Conservation (phyloP, 2,329 filamentous ascomycete species). For the Monilinia vaccinii-corymbosi region DNA sequence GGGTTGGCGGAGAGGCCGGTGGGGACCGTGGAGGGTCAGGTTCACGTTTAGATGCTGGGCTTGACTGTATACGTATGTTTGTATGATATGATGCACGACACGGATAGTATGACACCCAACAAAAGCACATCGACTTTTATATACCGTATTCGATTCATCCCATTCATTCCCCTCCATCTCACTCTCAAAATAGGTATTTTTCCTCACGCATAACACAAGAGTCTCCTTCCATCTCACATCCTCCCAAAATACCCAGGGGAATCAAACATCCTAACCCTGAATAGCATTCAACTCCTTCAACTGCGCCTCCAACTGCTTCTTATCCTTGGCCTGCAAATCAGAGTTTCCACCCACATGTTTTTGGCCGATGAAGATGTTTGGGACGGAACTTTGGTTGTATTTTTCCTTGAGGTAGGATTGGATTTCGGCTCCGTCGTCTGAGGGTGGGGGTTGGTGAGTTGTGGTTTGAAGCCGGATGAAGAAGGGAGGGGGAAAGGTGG, state of each 20-base stretch:
- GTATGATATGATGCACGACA: not conserved
- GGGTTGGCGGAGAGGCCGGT: slow-evolving; percentile 81
- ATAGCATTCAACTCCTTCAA: slow-evolving; percentile 56
- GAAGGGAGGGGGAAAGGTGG: not conserved
- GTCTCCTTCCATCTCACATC: too few species aligned
- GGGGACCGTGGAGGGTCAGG: slow-evolving; percentile 76
- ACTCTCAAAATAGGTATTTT: too few species aligned
- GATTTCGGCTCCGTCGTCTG: slow-evolving; percentile 74
- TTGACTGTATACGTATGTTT: not conserved
- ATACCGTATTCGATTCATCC: not conserved
- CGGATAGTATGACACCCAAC: not conserved
- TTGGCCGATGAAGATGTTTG: slow-evolving; percentile 87
- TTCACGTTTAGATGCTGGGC: slow-evolving; percentile 31
- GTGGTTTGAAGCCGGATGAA: not conserved
- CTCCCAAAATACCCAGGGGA: too few species aligned
- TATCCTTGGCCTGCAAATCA: slow-evolving; percentile 57
- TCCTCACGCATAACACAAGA: too few species aligned
- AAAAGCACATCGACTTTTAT: not conserved
- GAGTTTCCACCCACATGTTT: slow-evolving; percentile 97
- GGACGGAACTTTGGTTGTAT: slow-evolving; percentile 78
- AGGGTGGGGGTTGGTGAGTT: not conserved
- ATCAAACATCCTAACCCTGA: not conserved
- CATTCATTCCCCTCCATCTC: too few species aligned
- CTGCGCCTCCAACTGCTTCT: slow-evolving; percentile 56
- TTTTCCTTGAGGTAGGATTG: slow-evolving; percentile 77